Percentiles rank a stretch among this genome's conserved stretches.
phyloP scores from a whole-genome alignment of 1,284 basidiomycete genomes.

The Puccinia horiana region DNA sequence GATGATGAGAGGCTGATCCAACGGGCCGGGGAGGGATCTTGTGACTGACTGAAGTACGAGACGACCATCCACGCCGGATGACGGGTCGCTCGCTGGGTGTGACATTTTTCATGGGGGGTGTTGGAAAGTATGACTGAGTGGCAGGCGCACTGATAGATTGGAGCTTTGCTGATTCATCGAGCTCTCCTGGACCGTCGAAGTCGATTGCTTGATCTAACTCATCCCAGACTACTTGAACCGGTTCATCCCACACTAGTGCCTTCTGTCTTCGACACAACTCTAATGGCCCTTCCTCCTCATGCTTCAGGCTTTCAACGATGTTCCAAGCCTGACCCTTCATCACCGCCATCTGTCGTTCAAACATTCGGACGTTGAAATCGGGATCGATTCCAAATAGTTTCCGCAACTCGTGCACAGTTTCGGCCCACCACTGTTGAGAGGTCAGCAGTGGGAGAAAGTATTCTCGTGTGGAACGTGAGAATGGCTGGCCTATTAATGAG shows the following conservation, averaged over 20 bases:
- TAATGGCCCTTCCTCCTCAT: conserved; percentile 75
- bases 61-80: conserved; percentile 24
- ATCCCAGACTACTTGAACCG: conserved; percentile 66
- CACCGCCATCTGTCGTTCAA: conserved; percentile 78
- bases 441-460: conserved; percentile 80
- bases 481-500: conserved; percentile 78
- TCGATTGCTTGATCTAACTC: conserved; percentile 10
- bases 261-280: conserved; percentile 77
- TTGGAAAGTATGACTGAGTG: conserved; percentile 3
- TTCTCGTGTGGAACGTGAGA: conserved; percentile 75
- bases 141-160: conserved; percentile 2
- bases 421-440: conserved; percentile 83
- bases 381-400: conserved; percentile 77
- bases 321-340: conserved; percentile 91
- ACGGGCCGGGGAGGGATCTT: conserved; percentile 35
- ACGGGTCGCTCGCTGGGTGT: not conserved
- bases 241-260: conserved; percentile 79
- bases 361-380: conserved; percentile 62
- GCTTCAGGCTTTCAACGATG: conserved; percentile 76
- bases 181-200: not conserved
- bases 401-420: conserved; percentile 74
- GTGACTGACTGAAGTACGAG: not conserved
- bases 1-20: conserved; percentile 14
- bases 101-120: conserved; percentile 6
- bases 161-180: not conserved